Percentiles rank a stretch among this genome's conserved stretches.
phyloP scores from a whole-genome alignment of 345 rosid genomes.

The Citrus maxima region DNA sequence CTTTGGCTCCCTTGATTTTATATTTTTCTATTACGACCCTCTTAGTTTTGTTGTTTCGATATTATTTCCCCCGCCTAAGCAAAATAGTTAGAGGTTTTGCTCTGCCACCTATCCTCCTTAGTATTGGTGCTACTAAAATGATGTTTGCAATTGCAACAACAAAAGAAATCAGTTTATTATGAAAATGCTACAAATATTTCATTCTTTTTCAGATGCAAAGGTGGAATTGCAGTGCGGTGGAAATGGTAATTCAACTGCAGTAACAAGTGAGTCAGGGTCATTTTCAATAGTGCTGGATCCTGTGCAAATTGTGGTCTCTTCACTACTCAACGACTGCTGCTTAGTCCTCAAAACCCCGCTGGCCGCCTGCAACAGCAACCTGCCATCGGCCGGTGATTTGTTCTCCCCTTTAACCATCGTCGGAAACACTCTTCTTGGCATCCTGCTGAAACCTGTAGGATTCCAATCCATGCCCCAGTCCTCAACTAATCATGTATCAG shows the following conservation, averaged over 20 bases:
- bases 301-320: conserved; percentile 31
- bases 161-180: too few relatives aligned
- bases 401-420: conserved; percentile 36
- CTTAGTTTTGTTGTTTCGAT: too few relatives aligned
- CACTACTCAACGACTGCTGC: conserved; percentile 37
- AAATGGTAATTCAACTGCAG: conserved; percentile 37
- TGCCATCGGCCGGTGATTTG: conserved; percentile 40
- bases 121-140: too few relatives aligned
- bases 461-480: conserved; percentile 24
- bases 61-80: too few relatives aligned
- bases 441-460: conserved; percentile 42
- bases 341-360: conserved; percentile 52
- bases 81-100: too few relatives aligned
- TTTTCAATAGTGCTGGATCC: conserved; percentile 43
- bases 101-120: too few relatives aligned
- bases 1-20: too few relatives aligned
- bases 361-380: conserved; percentile 46
- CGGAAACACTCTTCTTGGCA: conserved; percentile 38
- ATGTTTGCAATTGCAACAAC: too few relatives aligned
- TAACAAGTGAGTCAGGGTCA: conserved; percentile 36
- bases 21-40: too few relatives aligned
- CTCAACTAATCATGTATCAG: not conserved
- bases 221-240: conserved; percentile 54
- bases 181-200: too few relatives aligned
- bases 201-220: conserved; percentile 34